These are phyloP conservation scores for Rutstroemia sp. DNA, from an alignment of 2,329 filamentous ascomycete species.

Conservation along the genomic window DNA sequence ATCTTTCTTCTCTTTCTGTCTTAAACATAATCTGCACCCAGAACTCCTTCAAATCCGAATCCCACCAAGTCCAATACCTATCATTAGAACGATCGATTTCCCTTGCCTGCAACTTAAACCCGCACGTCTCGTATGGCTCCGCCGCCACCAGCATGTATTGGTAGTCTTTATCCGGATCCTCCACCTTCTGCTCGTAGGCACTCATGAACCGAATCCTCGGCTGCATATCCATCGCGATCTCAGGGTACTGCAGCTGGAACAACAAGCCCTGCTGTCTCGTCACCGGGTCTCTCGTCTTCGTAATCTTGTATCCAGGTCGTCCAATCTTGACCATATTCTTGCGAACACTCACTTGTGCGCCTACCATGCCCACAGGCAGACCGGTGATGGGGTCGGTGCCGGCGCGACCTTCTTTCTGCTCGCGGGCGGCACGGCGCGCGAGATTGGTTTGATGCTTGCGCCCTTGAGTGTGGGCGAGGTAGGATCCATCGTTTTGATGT, in stretches of 20 bases:
- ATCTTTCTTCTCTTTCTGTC: slow-evolving; percentile 93
- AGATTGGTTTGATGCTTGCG: slow-evolving; percentile 99
- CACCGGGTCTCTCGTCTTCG: slow-evolving; percentile 84
- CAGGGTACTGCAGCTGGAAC: slow-evolving; percentile 95
- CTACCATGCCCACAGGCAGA: slow-evolving; percentile 67
- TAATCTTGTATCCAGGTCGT: slow-evolving; percentile 94
- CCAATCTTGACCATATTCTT: slow-evolving; percentile 92
- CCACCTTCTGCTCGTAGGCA: slow-evolving; percentile 90
- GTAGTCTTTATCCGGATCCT: slow-evolving; percentile 88
- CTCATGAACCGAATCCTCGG: slow-evolving; percentile 96
- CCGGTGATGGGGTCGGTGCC: slow-evolving; percentile 60
- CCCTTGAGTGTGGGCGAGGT: slow-evolving; percentile 96
- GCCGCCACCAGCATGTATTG: slow-evolving; percentile 94
- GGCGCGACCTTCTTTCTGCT: slow-evolving; percentile 77
- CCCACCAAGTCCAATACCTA: slow-evolving; percentile 89
- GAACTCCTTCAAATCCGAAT: slow-evolving; percentile 92
- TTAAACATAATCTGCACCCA: slow-evolving; percentile 98
- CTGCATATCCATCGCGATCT: slow-evolving; percentile 67
- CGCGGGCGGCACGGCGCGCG: slow-evolving; percentile 87
- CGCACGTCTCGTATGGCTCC: slow-evolving; percentile 96
- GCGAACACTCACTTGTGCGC: slow-evolving; percentile 53
- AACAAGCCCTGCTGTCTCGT: slow-evolving; percentile 83
- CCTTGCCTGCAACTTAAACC: slow-evolving; percentile 88
- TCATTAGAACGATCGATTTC: slow-evolving; percentile 88
- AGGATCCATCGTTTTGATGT: slow-evolving; percentile 98